phyloP scores from a whole-genome alignment of 2,329 filamentous ascomycete species.

The Xylariaceae sp. region DNA sequence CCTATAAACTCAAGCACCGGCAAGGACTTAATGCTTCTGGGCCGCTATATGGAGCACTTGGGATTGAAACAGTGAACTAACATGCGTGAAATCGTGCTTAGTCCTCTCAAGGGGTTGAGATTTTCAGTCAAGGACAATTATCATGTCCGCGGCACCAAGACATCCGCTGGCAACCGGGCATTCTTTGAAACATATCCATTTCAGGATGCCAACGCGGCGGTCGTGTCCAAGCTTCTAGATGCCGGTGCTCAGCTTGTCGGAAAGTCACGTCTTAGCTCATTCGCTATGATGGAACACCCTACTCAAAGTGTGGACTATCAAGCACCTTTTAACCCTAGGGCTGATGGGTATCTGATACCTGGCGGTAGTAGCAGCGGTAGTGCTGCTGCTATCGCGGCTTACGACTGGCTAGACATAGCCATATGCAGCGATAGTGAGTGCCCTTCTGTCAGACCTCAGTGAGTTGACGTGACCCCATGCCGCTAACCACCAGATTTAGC shows the following conservation, averaged over 20 bases:
- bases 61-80: too few species aligned
- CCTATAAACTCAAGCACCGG: too few species aligned
- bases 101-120: neutral
- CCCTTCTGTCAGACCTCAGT: neutral
- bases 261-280: constrained; percentile 1
- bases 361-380: constrained; percentile 49
- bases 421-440: constrained; percentile 23
- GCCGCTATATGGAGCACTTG: too few species aligned
- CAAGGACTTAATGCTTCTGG: too few species aligned
- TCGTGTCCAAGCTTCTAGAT: neutral
- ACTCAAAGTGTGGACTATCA: constrained; percentile 40
- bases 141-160: neutral
- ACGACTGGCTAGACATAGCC: constrained; percentile 50
- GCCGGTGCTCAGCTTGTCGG: constrained; percentile 4
- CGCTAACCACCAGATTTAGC: too few species aligned
- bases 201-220: neutral
- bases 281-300: constrained; percentile 3
- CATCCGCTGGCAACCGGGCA: neutral
- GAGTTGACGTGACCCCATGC: too few species aligned
- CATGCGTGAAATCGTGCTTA: too few species aligned
- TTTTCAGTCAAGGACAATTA: neutral
- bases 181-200: neutral
- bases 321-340: constrained; percentile 46
- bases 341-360: constrained; percentile 45
- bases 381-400: constrained; percentile 47